Evolutionary conservation across 352 stramenopile genomes (phyloP), one percentile per base, ranked within the genome.

Genomic region (Pythium phragmitis): DNA sequence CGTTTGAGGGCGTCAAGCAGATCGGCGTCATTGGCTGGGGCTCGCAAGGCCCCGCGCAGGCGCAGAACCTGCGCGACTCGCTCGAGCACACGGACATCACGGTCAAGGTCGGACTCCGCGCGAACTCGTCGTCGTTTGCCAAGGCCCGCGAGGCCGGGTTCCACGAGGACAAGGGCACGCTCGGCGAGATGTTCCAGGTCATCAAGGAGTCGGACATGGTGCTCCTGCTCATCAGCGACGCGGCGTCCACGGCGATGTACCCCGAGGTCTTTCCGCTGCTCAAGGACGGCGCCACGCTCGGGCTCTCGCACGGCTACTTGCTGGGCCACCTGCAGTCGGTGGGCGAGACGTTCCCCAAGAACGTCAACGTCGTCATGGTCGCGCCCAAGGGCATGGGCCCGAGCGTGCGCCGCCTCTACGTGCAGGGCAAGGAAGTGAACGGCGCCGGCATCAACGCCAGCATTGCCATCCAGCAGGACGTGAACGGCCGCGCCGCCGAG

Each of bases 361-460:
- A 98, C 73, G 97, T 99, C 69, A 98, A 99, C 81, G 96, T 99
- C n/a, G 97, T 99, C 73, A 97, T 97, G 69, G 96, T 99, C 49
- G 97, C 94, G 60, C 96, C 96, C 67, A 99, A 99, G 87, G 96
- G 96, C 70, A 99, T 99, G 96, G 96, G 96, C 52, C 93, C 93
- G 26, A 97, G 82, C 41, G 96, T 99, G 49, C 94, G 96, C 72
- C 92, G 96, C 73, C 80, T 99, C 36, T 99, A 99, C 72, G 96
- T 99, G 75, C 96, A 99, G 80, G 96, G 96, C 64, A 99, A 99
- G 89, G 95, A 98, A 47, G 92, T 98, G 12, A 99, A 98, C 80
- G 96, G 96, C 64, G 96, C 96, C 42, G 96, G 96, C 63, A 99
- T 99, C 75, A 99, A 99, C 81, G 85, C 94, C 57, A 98, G 90